Evolutionary conservation across 75 land plant species (phyloP), one percentile per base, ranked within the genome.

Genomic region (Ceratopteris richardii): DNA sequence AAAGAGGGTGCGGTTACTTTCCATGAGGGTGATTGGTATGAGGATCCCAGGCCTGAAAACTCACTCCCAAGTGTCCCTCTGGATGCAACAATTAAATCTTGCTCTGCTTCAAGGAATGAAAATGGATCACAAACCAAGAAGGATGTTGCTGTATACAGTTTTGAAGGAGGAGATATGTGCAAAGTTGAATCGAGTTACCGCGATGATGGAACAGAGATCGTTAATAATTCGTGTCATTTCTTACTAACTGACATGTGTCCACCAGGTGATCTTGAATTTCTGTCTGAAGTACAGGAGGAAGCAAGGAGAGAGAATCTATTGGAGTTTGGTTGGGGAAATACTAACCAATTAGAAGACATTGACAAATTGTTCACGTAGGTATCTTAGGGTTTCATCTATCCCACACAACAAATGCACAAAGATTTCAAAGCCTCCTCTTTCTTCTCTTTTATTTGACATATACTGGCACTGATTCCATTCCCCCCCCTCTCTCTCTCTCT

Each of bases 281-380:
- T 63, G 13, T 58, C 28, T 52, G 65, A 36, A 40, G 65, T 51
- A 19, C 65, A 53, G 30, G 37, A 39, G 29, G 54, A 53, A 31
- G 56, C 26, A 18, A 63, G 19, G 5, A 51, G 65, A 54, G 51
- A 63, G n/a, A 33, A 28, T 16, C 52, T 54, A 29, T 39, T 63
- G 31, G 65, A 63, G 20, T 63, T 48, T 28, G 17, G 60, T 31
- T 53, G 56, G 57, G 65, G 51, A 51, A 53, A 53, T 40, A 63
- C 54, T 30, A 33, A 31, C 41, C 30, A 63, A 25, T 51, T 63
- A 24, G 65, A 63, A 26, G 65, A 63, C 41, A 55, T 63, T 1
- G 65, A 51, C 12, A 63, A 31, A 63, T 41, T 52, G 2, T 63
- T 63, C 51, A 25, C 41, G 65, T 63, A 54, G 51, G 65, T 20